Percentiles rank a stretch among this genome's conserved stretches.
phyloP scores from a whole-genome alignment of 106 monocot genomes.

The Hemerocallis citrina region DNA sequence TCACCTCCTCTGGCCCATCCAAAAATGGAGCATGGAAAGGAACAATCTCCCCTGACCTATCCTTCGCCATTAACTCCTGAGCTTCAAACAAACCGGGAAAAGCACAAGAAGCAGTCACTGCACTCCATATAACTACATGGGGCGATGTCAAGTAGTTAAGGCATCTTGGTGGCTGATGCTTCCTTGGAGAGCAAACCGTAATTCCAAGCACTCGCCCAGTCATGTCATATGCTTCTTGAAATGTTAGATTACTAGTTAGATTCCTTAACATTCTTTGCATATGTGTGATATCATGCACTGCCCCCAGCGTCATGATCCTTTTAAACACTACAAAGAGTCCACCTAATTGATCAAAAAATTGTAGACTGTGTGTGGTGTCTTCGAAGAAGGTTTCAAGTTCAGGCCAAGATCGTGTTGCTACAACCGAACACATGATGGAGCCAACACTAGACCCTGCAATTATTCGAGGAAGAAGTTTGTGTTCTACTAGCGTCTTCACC shows the following conservation, averaged over 20 bases:
- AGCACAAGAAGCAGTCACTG: constrained; percentile 76
- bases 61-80: constrained; percentile 76
- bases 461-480: constrained; percentile 70
- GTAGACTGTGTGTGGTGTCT: constrained; percentile 41
- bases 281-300: constrained; percentile 68
- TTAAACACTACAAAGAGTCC: constrained; percentile 50
- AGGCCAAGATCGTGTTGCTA: constrained; percentile 67
- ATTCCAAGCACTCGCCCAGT: constrained; percentile 62
- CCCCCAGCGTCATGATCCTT: constrained; percentile 53
- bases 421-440: constrained; percentile 56
- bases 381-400: constrained; percentile 72
- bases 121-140: constrained; percentile 85
- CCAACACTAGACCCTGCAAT: constrained; percentile 75
- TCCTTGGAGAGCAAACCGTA: constrained; percentile 70
- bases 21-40: constrained; percentile 58
- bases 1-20: constrained; percentile 16
- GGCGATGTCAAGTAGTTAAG: constrained; percentile 79
- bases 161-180: constrained; percentile 76
- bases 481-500: constrained; percentile 51
- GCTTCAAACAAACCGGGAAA: constrained; percentile 79
- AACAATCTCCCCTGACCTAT: constrained; percentile 57
- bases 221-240: constrained; percentile 84
- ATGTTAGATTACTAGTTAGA: constrained; percentile 65
- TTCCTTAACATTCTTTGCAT: constrained; percentile 51
- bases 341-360: constrained; percentile 75